Conservation (phyloP, 2,329 filamentous ascomycete genomes). For the Fusarium udum region DNA sequence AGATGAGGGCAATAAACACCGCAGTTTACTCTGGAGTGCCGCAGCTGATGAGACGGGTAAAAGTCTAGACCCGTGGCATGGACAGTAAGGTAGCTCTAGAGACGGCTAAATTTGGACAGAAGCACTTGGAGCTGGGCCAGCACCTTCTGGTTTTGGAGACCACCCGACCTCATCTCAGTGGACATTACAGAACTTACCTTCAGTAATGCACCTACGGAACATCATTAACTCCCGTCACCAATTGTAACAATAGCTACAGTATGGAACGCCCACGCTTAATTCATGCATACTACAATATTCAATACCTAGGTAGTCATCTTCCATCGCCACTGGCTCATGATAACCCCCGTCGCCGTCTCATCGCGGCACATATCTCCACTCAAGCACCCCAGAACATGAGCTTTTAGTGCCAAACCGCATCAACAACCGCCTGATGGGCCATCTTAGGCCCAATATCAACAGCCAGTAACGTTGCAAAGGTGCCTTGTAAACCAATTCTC, state of each 20-base stretch:
- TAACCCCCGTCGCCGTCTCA: constrained; percentile 12
- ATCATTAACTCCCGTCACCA: not conserved
- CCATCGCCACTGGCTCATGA: constrained; percentile 13
- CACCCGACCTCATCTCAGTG: not conserved
- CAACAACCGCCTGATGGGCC: constrained; percentile 36
- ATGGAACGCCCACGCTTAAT: constrained; percentile 4
- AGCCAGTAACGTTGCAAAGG: constrained; percentile 38
- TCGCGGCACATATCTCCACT: constrained; percentile 25
- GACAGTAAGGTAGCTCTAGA: not conserved
- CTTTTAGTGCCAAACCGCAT: constrained; percentile 31
- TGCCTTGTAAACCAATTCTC: constrained; percentile 17
- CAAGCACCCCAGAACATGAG: constrained; percentile 21
- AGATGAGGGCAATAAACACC: constrained; percentile 22
- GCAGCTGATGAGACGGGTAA: constrained; percentile 3
- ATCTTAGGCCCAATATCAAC: constrained; percentile 25
- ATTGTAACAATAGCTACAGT: not conserved
- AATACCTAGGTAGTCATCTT: not conserved
- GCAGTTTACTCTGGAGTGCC: constrained; percentile 2
- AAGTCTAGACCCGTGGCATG: not conserved
- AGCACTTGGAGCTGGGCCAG: not conserved
- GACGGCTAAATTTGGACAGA: not conserved
- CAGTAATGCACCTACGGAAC: not conserved
- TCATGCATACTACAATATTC: not conserved
- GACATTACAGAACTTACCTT: not conserved
- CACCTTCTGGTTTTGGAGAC: constrained; percentile 24